phyloP scores from a whole-genome alignment of 441 rosid genomes.

The Gossypium lobatum region DNA sequence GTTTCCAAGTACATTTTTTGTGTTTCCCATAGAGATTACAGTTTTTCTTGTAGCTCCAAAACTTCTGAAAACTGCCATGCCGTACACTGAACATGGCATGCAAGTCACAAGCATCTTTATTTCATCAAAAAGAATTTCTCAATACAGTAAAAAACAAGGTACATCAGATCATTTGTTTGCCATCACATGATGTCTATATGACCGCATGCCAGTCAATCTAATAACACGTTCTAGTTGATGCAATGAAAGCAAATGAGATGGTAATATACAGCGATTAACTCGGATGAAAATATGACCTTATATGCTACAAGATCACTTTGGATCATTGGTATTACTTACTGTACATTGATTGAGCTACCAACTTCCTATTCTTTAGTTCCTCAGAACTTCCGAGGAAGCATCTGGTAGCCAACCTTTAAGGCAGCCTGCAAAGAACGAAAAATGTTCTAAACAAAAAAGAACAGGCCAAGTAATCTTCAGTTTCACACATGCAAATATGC shows the following conservation, averaged over 20 bases:
- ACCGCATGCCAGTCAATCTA: slow-evolving; percentile 1
- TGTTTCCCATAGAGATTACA: background rate
- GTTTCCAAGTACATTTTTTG: background rate
- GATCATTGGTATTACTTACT: slow-evolving; percentile 23
- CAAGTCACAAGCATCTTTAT: slow-evolving; percentile 4
- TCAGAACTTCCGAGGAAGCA: slow-evolving; percentile 11
- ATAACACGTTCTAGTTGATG: background rate
- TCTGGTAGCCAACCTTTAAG: background rate
- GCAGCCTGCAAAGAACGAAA: background rate
- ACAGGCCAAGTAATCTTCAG: background rate
- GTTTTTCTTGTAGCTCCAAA: slow-evolving; percentile 3
- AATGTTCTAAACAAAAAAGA: slow-evolving; percentile 3
- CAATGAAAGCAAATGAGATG: background rate
- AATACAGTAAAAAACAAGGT: background rate
- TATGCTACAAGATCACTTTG: slow-evolving; percentile 15
- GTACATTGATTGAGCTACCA: slow-evolving; percentile 30
- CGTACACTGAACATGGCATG: background rate
- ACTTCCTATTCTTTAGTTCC: slow-evolving; percentile 8
- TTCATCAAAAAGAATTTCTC: background rate
- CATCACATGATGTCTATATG: background rate
- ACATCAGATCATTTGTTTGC: slow-evolving; percentile 2
- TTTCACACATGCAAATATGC: background rate
- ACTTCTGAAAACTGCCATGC: background rate
- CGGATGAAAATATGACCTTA: slow-evolving; percentile 15
- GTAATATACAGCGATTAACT: slow-evolving; percentile 21